Percentiles rank a stretch among this genome's conserved stretches.
These are phyloP conservation scores for Carex arenaria DNA, from an alignment of 202 grass and related monocot genomes.

Conservation along the genomic window DNA sequence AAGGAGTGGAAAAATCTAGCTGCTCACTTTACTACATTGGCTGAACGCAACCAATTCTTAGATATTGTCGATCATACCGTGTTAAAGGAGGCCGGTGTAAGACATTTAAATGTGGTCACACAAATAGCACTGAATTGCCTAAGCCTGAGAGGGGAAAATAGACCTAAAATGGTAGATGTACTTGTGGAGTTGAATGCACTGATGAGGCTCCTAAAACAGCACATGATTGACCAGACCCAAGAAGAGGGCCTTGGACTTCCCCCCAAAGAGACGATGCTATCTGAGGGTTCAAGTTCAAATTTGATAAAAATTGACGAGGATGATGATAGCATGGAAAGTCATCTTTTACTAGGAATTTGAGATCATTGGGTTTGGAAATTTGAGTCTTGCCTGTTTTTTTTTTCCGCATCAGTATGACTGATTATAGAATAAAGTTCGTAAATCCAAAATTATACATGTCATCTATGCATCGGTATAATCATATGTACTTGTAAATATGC, in stretches of 20 bases:
- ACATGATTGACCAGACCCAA: not conserved
- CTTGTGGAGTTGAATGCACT: constrained; percentile 53
- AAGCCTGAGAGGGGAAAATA: constrained; percentile 37
- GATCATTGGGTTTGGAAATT: not conserved
- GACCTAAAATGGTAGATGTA: constrained; percentile 63
- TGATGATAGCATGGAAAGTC: not conserved
- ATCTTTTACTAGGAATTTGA: not conserved
- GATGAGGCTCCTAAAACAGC: constrained; percentile 49
- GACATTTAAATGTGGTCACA: constrained; percentile 41
- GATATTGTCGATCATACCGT: constrained; percentile 44
- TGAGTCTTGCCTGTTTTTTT: not conserved
- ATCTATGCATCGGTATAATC: not conserved
- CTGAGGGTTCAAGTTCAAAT: not conserved
- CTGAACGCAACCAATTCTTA: constrained; percentile 26
- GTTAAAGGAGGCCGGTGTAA: constrained; percentile 37
- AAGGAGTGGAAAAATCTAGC: constrained; percentile 40
- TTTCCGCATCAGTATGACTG: not conserved
- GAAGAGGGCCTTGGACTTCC: not conserved
- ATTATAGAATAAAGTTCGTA: not conserved
- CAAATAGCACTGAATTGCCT: constrained; percentile 51
- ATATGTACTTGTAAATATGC: not conserved
- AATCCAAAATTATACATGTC: not conserved
- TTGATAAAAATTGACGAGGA: not conserved
- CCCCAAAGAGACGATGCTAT: not conserved
- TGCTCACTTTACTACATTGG: constrained; percentile 28